These are phyloP conservation scores for Phytophthora sansomeana DNA, from an alignment of 352 stramenopile species.

Conservation along the genomic window DNA sequence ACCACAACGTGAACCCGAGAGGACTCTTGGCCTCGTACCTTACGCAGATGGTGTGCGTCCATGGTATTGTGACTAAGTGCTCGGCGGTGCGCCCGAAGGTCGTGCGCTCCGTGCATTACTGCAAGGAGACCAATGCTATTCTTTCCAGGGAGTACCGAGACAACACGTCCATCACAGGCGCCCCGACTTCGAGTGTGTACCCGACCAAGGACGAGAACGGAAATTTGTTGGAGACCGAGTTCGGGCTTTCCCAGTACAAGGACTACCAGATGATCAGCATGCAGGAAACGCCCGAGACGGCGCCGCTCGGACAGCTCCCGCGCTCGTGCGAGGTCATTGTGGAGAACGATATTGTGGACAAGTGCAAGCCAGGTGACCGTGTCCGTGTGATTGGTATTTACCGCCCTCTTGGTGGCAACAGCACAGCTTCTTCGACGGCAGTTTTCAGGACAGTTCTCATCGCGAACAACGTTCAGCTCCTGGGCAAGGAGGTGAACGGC, in stretches of 20 bases:
- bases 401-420: slow-evolving; percentile 88
- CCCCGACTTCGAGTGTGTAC: slow-evolving; percentile 91
- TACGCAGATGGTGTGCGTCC: slow-evolving; percentile 97
- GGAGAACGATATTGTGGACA: slow-evolving; percentile 99
- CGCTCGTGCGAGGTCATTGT: slow-evolving; percentile 98
- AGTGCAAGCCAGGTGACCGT: slow-evolving; percentile 98
- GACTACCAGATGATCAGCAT: slow-evolving; percentile 97
- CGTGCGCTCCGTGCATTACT: slow-evolving; percentile 98
- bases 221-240: slow-evolving; percentile 98
- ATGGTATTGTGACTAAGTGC: slow-evolving; percentile 99
- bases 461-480: slow-evolving; percentile 96
- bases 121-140: slow-evolving; percentile 95
- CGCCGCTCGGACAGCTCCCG: slow-evolving; percentile 97
- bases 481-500: slow-evolving; percentile 94
- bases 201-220: slow-evolving; percentile 97
- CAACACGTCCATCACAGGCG: slow-evolving; percentile 94
- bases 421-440: slow-evolving; percentile 80
- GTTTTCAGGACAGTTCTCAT: slow-evolving; percentile 97
- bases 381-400: slow-evolving; percentile 96
- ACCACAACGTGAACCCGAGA: slow-evolving; percentile 94
- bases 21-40: slow-evolving; percentile 92
- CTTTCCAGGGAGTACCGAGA: slow-evolving; percentile 96
- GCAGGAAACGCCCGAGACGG: slow-evolving; percentile 93
- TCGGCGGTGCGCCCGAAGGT: slow-evolving; percentile 98
- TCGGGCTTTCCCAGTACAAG: slow-evolving; percentile 98